Evolutionary conservation across 345 rosid genomes (phyloP).

Genomic region (Raphanus sativus): DNA sequence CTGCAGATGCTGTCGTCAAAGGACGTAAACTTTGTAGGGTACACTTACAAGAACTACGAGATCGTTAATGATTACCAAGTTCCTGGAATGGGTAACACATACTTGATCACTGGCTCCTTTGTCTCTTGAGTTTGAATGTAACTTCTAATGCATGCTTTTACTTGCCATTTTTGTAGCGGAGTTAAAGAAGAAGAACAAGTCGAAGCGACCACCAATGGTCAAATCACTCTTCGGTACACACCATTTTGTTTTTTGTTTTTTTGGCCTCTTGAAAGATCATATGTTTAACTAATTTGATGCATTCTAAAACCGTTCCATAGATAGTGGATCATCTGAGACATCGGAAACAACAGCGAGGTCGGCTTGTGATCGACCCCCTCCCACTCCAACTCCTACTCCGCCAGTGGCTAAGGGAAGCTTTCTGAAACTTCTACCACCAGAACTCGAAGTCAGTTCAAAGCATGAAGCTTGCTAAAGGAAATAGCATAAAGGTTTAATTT

Average conservation of each 20-base stretch:
- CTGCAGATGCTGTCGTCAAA: constrained; percentile 80
- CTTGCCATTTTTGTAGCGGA: constrained; percentile 49
- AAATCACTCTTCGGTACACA: constrained; percentile 76
- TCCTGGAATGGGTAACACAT: constrained; percentile 71
- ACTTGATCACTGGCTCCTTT: constrained; percentile 22
- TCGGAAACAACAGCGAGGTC: constrained; percentile 47
- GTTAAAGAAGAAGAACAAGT: constrained; percentile 76
- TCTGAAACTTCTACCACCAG: constrained; percentile 56
- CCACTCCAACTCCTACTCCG: constrained; percentile 33
- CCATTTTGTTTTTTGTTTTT: neutral
- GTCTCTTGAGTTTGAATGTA: neutral
- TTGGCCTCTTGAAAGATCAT: neutral
- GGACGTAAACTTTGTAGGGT: constrained; percentile 83
- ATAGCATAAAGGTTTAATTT: neutral
- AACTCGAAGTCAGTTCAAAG: constrained; percentile 48
- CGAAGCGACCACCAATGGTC: constrained; percentile 60
- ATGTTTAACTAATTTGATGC: neutral
- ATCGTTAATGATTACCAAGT: constrained; percentile 87
- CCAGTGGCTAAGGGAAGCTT: constrained; percentile 58
- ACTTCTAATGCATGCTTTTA: neutral
- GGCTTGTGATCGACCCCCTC: constrained; percentile 35
- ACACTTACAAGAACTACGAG: constrained; percentile 87
- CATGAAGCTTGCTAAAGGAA: constrained; percentile 34
- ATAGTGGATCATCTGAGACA: constrained; percentile 40
- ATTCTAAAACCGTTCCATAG: neutral